Evolutionary conservation across 306 rosid genomes (phyloP).

Genomic region (Acacia melanoxylon): DNA sequence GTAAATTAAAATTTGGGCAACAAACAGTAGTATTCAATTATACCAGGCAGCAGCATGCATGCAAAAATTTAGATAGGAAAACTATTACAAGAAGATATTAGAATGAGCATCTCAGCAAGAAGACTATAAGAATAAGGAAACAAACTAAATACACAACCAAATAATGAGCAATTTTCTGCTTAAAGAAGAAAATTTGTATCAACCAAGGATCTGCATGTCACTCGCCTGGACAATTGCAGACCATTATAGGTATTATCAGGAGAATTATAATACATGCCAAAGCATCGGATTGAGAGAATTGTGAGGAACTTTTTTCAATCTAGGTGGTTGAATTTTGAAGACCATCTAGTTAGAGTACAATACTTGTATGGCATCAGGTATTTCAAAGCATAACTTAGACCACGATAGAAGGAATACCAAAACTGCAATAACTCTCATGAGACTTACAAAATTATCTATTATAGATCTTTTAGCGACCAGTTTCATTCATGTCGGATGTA

Average conservation of each 20-base stretch:
- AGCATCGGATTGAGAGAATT: neutral
- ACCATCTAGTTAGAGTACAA: neutral
- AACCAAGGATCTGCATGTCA: neutral
- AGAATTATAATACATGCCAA: constrained; percentile 7
- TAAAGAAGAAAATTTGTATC: neutral
- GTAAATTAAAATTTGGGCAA: neutral
- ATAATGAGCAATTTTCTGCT: neutral
- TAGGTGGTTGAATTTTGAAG: neutral
- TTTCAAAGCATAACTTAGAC: neutral
- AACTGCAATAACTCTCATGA: neutral
- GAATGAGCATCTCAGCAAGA: constrained; percentile 4
- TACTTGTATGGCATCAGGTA: neutral
- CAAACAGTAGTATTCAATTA: neutral
- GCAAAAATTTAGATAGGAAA: neutral
- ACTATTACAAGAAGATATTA: neutral
- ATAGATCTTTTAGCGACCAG: neutral
- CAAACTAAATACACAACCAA: neutral
- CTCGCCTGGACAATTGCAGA: neutral
- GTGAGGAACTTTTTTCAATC: neutral
- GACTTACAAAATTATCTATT: neutral
- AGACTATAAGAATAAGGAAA: neutral
- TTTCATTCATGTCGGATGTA: neutral
- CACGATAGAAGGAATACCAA: neutral
- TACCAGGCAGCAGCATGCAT: constrained; percentile 4
- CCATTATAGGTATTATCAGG: neutral